phyloP scores from a whole-genome alignment of 2,329 filamentous ascomycete genomes.

The Laburnicola sp. region DNA sequence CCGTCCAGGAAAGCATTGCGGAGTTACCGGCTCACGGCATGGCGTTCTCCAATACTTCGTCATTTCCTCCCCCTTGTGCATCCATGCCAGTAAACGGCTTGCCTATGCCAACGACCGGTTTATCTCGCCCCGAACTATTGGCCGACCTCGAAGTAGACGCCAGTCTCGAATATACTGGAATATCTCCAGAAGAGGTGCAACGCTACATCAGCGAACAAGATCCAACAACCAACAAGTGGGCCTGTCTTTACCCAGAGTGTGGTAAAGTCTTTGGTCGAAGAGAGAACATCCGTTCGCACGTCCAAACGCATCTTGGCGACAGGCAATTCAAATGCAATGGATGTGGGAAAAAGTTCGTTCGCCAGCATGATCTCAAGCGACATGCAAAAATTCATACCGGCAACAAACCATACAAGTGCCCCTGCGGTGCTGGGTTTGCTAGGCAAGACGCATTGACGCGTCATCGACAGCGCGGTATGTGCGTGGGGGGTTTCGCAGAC shows the following conservation, averaged over 20 bases:
- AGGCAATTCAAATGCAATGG: slow-evolving; percentile 92
- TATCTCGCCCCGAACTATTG: slow-evolving; percentile 24
- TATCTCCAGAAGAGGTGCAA: slow-evolving; percentile 75
- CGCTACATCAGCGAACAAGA: slow-evolving; percentile 54
- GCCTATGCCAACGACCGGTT: slow-evolving; percentile 16
- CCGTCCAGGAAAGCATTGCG: slow-evolving; percentile 32
- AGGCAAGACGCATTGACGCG: slow-evolving; percentile 93
- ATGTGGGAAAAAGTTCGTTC: slow-evolving; percentile 93
- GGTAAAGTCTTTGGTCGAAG: slow-evolving; percentile 92
- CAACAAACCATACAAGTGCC: slow-evolving; percentile 91
- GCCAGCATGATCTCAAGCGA: slow-evolving; percentile 94
- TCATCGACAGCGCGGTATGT: slow-evolving; percentile 94
- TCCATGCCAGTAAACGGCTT: slow-evolving; percentile 26
- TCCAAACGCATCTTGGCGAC: slow-evolving; percentile 96
- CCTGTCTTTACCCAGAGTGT: slow-evolving; percentile 66
- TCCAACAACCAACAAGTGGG: slow-evolving; percentile 50
- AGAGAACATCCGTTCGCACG: slow-evolving; percentile 98
- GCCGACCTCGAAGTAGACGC: slow-evolving; percentile 60
- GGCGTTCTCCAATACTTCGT: slow-evolving; percentile 36
- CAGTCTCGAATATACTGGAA: slow-evolving; percentile 75
- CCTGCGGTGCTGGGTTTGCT: slow-evolving; percentile 92
- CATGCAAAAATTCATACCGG: slow-evolving; percentile 97
- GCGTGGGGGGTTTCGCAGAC: slow-evolving; percentile 89
- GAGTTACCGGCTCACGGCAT: slow-evolving; percentile 36
- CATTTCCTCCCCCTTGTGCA: slow-evolving; percentile 29